These are phyloP conservation scores for Lathyrus sativus DNA, from an alignment of 306 rosid genomes.

Conservation along the genomic window DNA sequence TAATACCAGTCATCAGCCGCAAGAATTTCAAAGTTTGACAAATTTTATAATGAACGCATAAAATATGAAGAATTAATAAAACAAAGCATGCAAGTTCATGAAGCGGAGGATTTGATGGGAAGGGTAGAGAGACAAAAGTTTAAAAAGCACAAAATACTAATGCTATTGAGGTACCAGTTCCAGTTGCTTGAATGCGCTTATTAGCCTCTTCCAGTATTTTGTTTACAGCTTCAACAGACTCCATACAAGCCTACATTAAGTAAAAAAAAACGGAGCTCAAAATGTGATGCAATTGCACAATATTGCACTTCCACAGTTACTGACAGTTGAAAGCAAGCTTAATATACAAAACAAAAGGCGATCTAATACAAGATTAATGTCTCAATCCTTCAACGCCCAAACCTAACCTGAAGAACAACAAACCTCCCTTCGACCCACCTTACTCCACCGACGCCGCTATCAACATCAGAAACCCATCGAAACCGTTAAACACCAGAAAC, in stretches of 20 bases:
- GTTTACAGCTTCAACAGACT: slow-evolving; percentile 91
- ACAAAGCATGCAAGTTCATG: slow-evolving; percentile 11
- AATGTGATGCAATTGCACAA: slow-evolving; percentile 21
- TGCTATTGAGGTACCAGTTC: slow-evolving; percentile 63
- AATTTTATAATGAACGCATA: slow-evolving; percentile 6
- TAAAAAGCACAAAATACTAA: neutral
- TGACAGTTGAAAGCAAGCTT: slow-evolving; percentile 10
- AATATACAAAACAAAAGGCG: slow-evolving; percentile 12
- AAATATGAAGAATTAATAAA: slow-evolving; percentile 6
- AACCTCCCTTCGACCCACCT: no score
- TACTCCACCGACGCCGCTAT: no score
- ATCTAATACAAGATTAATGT: neutral
- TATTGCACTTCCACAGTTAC: slow-evolving; percentile 4
- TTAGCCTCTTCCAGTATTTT: slow-evolving; percentile 97
- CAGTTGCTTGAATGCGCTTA: slow-evolving; percentile 90
- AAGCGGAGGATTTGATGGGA: neutral
- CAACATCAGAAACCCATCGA: no score
- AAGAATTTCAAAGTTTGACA: slow-evolving; percentile 11
- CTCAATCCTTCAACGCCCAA: no score
- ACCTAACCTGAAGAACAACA: no score
- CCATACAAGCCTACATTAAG: slow-evolving; percentile 74
- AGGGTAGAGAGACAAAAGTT: neutral
- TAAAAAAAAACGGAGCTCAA: slow-evolving; percentile 17
- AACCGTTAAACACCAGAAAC: no score
- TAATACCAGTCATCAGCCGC: slow-evolving; percentile 13